Evolutionary conservation across 192 early-diverging fungal genomes (phyloP), one percentile per base, ranked within the genome.

Genomic region (Irineochytrium annulatum): DNA sequence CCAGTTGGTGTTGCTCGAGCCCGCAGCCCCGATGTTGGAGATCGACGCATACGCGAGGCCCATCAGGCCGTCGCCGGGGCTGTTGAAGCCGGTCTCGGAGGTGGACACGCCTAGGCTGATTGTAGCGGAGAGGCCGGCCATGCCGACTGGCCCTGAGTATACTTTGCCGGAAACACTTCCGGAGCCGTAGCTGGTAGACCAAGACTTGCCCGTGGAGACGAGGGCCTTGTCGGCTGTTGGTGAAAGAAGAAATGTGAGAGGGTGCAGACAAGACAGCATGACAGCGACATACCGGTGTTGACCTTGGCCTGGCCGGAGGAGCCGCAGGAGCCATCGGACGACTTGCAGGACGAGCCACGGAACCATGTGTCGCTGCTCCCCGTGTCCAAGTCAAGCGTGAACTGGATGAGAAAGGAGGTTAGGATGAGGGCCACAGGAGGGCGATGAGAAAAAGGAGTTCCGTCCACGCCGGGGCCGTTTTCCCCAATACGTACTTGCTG

Each of bases 281-380:
- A 34, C 34, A 17, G 51, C 37, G 3, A 35, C 32, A 34, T 39
- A 41, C 22, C 43, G n/a, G 30, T 33, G 43, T 28, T 55, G 53
- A 26, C 45, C 29, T 3, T 43, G 13, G 6, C 11, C 11, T 26
- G 17, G 41, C 16, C 45, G 29, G 35, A 32, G 14, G 29, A 48
- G 6, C 54, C 53, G 59, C 72, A 74, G 32, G 68, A 67, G 19
- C 43, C 53, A 52, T 74, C 72, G 24, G 26, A 5, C 27, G 60
- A 58, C 24, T 34, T 60, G 65, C 72, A 71, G 0, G 31, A 8
- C 35, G 67, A 30, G 3, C 72, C 68, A 31, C 73, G 59, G 37
- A 71, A 33, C 68, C 72, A 74, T 32, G 59, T 55, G 52, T 71
- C 72, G 3, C 52, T 55, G 45, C 59, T 59, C 3, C 72, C 68